Percentiles rank a stretch among this genome's conserved stretches.
These are phyloP conservation scores for Avicennia marina DNA, from an alignment of 257 asterid genomes.

Conservation along the genomic window DNA sequence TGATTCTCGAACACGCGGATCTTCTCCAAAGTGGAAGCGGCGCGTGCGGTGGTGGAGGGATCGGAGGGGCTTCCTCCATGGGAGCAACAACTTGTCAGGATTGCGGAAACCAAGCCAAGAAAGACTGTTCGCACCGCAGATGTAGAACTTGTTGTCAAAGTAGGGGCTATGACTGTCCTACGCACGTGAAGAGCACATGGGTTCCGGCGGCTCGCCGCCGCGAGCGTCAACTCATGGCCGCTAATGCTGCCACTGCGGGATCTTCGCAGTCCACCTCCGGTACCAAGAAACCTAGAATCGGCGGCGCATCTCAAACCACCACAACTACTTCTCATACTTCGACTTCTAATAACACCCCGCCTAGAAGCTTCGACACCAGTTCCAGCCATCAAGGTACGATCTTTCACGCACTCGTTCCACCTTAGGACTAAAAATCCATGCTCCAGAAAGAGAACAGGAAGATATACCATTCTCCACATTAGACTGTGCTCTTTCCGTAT, in stretches of 20 bases:
- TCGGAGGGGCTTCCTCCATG: slow-evolving; percentile 4
- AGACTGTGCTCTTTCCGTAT: too few species aligned
- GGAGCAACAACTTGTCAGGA: slow-evolving; percentile 41
- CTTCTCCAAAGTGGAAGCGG: not conserved
- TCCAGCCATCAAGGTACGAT: slow-evolving; percentile 55
- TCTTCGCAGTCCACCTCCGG: slow-evolving; percentile 55
- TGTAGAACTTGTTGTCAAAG: slow-evolving; percentile 62
- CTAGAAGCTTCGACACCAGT: slow-evolving; percentile 57
- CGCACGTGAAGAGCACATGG: slow-evolving; percentile 64
- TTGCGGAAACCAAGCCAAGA: slow-evolving; percentile 63
- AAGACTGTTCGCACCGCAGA: slow-evolving; percentile 46
- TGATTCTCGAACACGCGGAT: slow-evolving; percentile 19
- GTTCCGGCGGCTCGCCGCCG: slow-evolving; percentile 62
- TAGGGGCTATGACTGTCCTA: slow-evolving; percentile 45
- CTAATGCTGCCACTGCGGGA: slow-evolving; percentile 29
- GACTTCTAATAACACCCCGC: slow-evolving; percentile 58
- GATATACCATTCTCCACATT: too few species aligned
- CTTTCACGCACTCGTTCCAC: not conserved
- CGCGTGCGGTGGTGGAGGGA: not conserved
- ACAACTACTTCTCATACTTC: slow-evolving; percentile 60
- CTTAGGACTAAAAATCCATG: too few species aligned
- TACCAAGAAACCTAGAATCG: slow-evolving; percentile 51
- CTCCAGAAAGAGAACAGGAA: too few species aligned
- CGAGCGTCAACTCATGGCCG: slow-evolving; percentile 40
- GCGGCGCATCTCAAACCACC: slow-evolving; percentile 44